Evolutionary conservation across 176 grass and related monocot genomes (phyloP).

Genomic region (Aegilops umbellulata): DNA sequence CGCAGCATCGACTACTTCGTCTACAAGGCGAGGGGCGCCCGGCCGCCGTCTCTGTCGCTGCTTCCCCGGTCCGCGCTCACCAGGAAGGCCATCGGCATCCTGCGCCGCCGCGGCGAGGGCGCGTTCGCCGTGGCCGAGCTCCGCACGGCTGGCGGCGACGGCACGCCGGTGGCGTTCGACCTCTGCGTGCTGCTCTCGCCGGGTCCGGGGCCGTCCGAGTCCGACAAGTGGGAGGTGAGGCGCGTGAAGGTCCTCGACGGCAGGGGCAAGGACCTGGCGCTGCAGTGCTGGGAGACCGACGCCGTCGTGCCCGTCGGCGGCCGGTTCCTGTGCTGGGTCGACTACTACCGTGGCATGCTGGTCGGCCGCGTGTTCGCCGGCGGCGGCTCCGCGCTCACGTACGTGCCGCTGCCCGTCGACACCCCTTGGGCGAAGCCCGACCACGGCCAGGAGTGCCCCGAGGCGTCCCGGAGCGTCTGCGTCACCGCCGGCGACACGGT

Average conservation of each 20-base stretch:
- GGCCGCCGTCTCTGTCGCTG: background rate
- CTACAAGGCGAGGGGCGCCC: background rate
- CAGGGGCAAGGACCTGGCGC: background rate
- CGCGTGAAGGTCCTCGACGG: background rate
- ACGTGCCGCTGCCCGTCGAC: background rate
- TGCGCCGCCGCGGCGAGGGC: background rate
- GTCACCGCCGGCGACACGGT: background rate
- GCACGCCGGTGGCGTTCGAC: background rate
- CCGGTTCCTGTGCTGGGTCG: background rate
- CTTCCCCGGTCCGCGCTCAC: background rate
- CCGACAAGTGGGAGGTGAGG: background rate
- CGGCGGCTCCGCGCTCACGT: background rate
- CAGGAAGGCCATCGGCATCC: constrained; percentile 1
- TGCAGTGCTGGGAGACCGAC: background rate
- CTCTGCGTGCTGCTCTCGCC: background rate
- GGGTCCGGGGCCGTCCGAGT: background rate
- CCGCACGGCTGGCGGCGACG: background rate
- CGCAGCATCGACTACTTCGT: background rate
- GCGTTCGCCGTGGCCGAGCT: background rate
- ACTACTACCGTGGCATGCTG: background rate
- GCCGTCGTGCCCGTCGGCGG: background rate
- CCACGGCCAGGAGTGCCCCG: constrained; percentile 4
- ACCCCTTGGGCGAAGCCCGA: background rate
- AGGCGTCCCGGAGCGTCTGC: constrained; percentile 3
- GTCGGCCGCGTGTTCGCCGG: background rate